A percentile compares a stretch with the other conserved stretches of the same genome.
These are phyloP conservation scores for Candida pseudoglaebosa DNA, from an alignment of 805 yeast species.

Conservation along the genomic window DNA sequence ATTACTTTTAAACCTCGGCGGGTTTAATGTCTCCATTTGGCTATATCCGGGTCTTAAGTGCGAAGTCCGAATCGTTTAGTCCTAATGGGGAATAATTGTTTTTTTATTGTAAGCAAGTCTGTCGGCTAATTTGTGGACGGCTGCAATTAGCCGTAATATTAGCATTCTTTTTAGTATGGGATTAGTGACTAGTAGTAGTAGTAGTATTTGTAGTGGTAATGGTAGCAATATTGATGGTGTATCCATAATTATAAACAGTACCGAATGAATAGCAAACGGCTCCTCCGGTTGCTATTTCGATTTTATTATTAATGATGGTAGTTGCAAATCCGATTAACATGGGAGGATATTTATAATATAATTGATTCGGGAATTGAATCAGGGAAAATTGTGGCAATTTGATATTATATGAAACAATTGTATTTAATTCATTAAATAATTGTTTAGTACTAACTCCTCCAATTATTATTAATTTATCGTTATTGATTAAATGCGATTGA, in stretches of 20 bases:
- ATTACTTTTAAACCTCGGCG: no score
- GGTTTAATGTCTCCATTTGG: no score
- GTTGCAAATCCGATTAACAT: constrained; percentile 53
- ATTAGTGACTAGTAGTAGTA: no score
- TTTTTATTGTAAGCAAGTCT: no score
- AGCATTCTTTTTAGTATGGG: no score
- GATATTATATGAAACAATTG: constrained; percentile 30
- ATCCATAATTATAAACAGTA: constrained; percentile 28
- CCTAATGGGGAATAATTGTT: no score
- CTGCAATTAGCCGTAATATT: no score
- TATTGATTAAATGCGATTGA: constrained; percentile 24
- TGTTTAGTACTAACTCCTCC: constrained; percentile 54
- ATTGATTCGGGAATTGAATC: constrained; percentile 24
- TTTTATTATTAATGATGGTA: constrained; percentile 15
- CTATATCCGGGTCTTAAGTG: no score
- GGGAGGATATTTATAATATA: constrained; percentile 43
- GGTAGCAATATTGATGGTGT: constrained; percentile 8
- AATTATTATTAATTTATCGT: constrained; percentile 37
- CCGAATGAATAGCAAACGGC: constrained; percentile 85
- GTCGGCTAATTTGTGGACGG: no score
- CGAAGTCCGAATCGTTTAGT: no score
- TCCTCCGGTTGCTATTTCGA: constrained; percentile 56
- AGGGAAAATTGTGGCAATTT: constrained; percentile 6
- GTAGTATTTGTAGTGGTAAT: no score
- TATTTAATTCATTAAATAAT: constrained; percentile 23